Percentiles rank a stretch among this genome's conserved stretches.
phyloP scores from a whole-genome alignment of 2,329 filamentous ascomycete genomes.

The Nannizziopsis arthrosporioides region DNA sequence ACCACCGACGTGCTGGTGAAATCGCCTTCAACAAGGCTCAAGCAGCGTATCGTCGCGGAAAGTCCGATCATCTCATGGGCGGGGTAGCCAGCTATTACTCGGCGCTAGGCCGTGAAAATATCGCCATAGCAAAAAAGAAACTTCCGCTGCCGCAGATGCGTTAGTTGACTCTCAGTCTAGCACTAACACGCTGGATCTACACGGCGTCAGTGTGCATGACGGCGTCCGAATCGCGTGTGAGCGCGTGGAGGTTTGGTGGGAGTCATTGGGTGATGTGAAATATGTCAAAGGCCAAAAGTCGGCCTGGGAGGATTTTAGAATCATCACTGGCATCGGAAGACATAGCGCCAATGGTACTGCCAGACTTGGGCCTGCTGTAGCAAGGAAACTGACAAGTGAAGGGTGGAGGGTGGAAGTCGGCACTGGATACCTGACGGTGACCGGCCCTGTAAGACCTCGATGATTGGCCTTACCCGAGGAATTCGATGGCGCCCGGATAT shows the following conservation, averaged over 20 bases:
- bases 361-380: slow-evolving; percentile 68
- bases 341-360: slow-evolving; percentile 69
- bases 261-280: slow-evolving; percentile 53
- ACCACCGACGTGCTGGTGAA: slow-evolving; percentile 38
- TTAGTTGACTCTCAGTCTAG: slow-evolving; percentile 58
- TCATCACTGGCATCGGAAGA: slow-evolving; percentile 69
- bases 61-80: slow-evolving; percentile 61
- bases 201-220: slow-evolving; percentile 70
- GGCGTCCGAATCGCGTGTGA: slow-evolving; percentile 65
- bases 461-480: slow-evolving; percentile 11
- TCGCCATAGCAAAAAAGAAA: slow-evolving; percentile 45
- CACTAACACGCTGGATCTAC: slow-evolving; percentile 56
- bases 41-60: slow-evolving; percentile 47
- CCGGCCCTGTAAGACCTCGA: slow-evolving; percentile 39
- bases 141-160: slow-evolving; percentile 56
- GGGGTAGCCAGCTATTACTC: slow-evolving; percentile 67
- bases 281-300: slow-evolving; percentile 36
- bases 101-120: slow-evolving; percentile 55
- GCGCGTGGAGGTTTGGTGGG: slow-evolving; percentile 65
- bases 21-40: slow-evolving; percentile 48
- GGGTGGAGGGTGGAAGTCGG: slow-evolving; percentile 73
- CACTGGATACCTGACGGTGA: slow-evolving; percentile 59
- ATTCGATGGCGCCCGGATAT: too few species aligned
- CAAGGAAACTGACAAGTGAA: slow-evolving; percentile 58
- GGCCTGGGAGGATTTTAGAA: slow-evolving; percentile 50